phyloP scores from a whole-genome alignment of 2,329 filamentous ascomycete species.

The Gaeumannomyces tritici region DNA sequence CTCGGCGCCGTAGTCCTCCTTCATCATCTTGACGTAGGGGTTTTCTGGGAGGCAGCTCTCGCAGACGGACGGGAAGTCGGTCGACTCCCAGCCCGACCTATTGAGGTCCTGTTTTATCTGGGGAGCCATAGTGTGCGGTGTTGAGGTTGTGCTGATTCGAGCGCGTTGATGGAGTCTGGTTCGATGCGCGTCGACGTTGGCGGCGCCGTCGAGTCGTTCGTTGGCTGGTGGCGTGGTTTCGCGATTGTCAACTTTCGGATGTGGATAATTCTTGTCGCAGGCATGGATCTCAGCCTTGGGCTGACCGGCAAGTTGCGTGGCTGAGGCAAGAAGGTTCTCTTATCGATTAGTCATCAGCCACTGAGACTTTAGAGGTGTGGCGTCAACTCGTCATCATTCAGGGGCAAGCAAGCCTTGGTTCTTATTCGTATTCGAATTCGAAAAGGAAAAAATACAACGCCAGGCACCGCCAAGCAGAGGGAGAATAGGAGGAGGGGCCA shows the following conservation, averaged over 20 bases:
- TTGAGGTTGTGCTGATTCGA: neutral
- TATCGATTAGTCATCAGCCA: neutral
- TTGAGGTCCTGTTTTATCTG: conserved; percentile 97
- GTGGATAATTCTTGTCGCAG: neutral
- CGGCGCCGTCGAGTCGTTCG: neutral
- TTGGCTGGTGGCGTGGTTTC: neutral
- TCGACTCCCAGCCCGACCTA: conserved; percentile 90
- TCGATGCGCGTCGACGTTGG: neutral
- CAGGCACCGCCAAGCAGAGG: too few relatives aligned
- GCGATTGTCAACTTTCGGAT: neutral
- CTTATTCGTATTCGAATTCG: conserved; percentile 12
- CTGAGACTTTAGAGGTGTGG: neutral
- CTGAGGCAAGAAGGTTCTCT: neutral
- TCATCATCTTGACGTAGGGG: conserved; percentile 97
- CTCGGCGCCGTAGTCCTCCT: conserved; percentile 87
- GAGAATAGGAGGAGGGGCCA: neutral
- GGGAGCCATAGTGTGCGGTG: conserved; percentile 52
- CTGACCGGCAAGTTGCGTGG: neutral
- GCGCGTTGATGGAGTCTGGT: neutral
- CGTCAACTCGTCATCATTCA: neutral
- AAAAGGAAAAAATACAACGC: neutral
- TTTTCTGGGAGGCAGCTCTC: conserved; percentile 94
- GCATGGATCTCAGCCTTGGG: too few relatives aligned
- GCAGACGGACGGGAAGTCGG: conserved; percentile 79
- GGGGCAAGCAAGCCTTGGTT: neutral